phyloP scores from a whole-genome alignment of 2,329 filamentous ascomycete species.

The Alternaria ventricosa region DNA sequence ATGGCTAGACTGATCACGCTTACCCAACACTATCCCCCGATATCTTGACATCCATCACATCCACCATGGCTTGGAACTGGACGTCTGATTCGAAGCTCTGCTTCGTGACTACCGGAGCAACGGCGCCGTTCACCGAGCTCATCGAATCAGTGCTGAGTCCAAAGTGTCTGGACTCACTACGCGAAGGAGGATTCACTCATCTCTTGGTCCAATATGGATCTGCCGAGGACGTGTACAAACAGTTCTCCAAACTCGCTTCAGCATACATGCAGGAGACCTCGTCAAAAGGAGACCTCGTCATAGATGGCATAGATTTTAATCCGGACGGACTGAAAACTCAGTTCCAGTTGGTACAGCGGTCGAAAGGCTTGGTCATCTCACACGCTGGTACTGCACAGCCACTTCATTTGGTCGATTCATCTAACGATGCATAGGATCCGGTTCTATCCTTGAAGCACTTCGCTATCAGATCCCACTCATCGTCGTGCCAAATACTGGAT shows the following conservation, averaged over 20 bases:
- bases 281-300: slow-evolving; percentile 30
- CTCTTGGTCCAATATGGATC: slow-evolving; percentile 84
- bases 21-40: too few relatives aligned
- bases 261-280: slow-evolving; percentile 14
- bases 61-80: slow-evolving; percentile 31
- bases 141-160: slow-evolving; percentile 69
- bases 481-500: slow-evolving; percentile 81
- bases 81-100: slow-evolving; percentile 58
- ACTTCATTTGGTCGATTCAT: not conserved
- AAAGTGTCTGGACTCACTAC: slow-evolving; percentile 68
- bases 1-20: not conserved
- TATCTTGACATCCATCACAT: not conserved
- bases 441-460: slow-evolving; percentile 84
- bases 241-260: slow-evolving; percentile 20
- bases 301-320: slow-evolving; percentile 72
- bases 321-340: slow-evolving; percentile 63
- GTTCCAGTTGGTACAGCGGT: slow-evolving; percentile 62
- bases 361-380: slow-evolving; percentile 78
- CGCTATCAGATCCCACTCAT: slow-evolving; percentile 78
- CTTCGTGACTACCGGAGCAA: slow-evolving; percentile 92
- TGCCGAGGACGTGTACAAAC: slow-evolving; percentile 61
- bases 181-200: slow-evolving; percentile 68
- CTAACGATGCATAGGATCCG: slow-evolving; percentile 70
- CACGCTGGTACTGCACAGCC: slow-evolving; percentile 74
- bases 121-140: slow-evolving; percentile 78